Evolutionary conservation across 2,329 filamentous ascomycete genomes (phyloP).

Genomic region (Epichloe brachyelytri): DNA sequence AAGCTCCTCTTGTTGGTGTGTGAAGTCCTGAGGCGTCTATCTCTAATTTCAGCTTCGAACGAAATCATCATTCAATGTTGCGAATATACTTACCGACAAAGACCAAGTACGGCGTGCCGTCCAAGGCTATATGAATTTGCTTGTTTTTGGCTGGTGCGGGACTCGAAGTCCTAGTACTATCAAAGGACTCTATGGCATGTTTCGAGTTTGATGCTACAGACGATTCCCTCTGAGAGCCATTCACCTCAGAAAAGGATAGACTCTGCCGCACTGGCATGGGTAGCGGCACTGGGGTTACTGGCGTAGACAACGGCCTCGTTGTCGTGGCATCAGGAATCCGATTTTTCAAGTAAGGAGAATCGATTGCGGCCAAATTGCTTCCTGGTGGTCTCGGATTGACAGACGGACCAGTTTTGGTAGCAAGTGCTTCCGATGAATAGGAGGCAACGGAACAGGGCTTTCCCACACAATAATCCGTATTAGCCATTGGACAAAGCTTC

Average conservation of each 20-base stretch:
- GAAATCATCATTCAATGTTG: not conserved
- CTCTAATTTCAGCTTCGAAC: not conserved
- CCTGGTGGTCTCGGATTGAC: not conserved
- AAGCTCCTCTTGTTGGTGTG: conserved; percentile 12
- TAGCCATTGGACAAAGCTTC: not conserved
- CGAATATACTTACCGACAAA: not conserved
- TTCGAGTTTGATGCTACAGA: not conserved
- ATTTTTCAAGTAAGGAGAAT: not conserved
- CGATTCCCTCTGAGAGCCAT: not conserved
- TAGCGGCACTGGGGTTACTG: not conserved
- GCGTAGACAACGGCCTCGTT: not conserved
- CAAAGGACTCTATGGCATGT: not conserved
- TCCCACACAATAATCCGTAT: not conserved
- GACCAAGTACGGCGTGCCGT: conserved; percentile 1
- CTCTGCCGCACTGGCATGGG: not conserved
- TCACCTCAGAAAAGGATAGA: not conserved
- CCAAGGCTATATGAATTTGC: not conserved
- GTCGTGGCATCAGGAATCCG: not conserved
- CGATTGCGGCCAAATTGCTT: not conserved
- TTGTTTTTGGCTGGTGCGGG: not conserved
- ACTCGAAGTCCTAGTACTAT: not conserved
- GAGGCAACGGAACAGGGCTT: conserved; percentile 2
- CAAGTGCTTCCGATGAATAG: not conserved
- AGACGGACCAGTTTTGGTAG: not conserved
- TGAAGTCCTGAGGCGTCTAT: not conserved